A percentile compares a stretch with the other conserved stretches of the same genome.
phyloP scores from a whole-genome alignment of 495 filamentous ascomycete species.

The Penicillium mononematosum region DNA sequence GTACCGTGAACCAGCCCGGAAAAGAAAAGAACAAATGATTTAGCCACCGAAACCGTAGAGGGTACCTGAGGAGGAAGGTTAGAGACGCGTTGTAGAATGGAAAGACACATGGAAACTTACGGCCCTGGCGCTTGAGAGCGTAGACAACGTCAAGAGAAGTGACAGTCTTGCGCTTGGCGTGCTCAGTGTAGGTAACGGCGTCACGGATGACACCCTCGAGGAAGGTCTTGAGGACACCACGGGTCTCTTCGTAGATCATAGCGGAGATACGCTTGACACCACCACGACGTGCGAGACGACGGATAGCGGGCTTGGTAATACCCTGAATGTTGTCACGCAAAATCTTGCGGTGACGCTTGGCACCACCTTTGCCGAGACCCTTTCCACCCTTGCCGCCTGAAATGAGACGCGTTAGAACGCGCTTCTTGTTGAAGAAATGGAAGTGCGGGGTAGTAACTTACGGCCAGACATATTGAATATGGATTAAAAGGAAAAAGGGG shows the following conservation, averaged over 20 bases:
- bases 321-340: constrained; percentile 98
- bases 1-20: constrained; percentile 51
- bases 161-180: constrained; percentile 98
- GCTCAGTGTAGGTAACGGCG: constrained; percentile 98
- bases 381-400: constrained; percentile 96
- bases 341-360: constrained; percentile 95
- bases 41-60: constrained; percentile 99
- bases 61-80: constrained; percentile 51
- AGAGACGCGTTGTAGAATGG: constrained; percentile 18
- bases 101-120: constrained; percentile 42
- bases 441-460: constrained; percentile 45
- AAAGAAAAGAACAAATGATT: constrained; percentile 44
- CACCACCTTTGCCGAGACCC: constrained; percentile 95
- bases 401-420: constrained; percentile 42
- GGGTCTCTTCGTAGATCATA: constrained; percentile 99
- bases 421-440: constrained; percentile 19
- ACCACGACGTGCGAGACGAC: constrained; percentile 98
- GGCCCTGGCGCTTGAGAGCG: constrained; percentile 94
- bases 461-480: constrained; percentile 66
- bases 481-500: constrained; percentile 32
- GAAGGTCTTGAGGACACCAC: constrained; percentile 99
- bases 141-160: constrained; percentile 97
- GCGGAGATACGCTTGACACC: constrained; percentile 99
- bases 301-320: constrained; percentile 99
- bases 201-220: constrained; percentile 99